phyloP scores from a whole-genome alignment of 2,329 filamentous ascomycete species.

The Daldinia sp. region DNA sequence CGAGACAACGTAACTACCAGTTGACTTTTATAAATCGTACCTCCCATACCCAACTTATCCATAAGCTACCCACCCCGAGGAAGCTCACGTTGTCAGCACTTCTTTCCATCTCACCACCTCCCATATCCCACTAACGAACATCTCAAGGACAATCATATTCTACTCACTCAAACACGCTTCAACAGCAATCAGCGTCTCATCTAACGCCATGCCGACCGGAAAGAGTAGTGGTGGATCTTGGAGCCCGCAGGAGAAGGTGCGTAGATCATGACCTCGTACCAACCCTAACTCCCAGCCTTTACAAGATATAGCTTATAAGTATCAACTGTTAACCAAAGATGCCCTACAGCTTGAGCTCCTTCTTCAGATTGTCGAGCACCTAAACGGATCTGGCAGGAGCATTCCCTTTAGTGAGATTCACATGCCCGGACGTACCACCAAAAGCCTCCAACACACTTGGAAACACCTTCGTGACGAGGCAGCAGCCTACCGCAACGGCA shows the following conservation, averaged over 20 bases:
- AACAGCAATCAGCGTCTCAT: neutral
- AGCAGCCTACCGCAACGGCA: neutral
- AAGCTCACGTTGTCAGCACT: neutral
- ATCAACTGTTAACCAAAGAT: neutral
- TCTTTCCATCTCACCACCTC: neutral
- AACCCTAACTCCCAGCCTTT: neutral
- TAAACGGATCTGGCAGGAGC: neutral
- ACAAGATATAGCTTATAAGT: neutral
- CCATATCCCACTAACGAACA: neutral
- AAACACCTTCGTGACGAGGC: conserved; percentile 3
- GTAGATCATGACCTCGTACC: neutral
- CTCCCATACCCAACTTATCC: neutral
- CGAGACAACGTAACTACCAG: neutral
- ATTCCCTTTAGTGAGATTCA: conserved; percentile 11
- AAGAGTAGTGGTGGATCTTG: conserved; percentile 8
- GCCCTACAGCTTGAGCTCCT: conserved; percentile 18
- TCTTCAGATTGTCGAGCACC: conserved; percentile 22
- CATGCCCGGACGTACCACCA: conserved; percentile 26
- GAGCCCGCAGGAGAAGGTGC: conserved; percentile 30
- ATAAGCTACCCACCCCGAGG: neutral
- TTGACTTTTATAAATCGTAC: neutral
- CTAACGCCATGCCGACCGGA: conserved; percentile 18
- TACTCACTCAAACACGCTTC: neutral
- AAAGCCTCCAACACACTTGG: conserved; percentile 15
- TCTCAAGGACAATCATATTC: neutral